Base-by-base conservation (phyloP, 2,329 filamentous ascomycete species). In the Teratosphaeria nubilosa region DNA sequence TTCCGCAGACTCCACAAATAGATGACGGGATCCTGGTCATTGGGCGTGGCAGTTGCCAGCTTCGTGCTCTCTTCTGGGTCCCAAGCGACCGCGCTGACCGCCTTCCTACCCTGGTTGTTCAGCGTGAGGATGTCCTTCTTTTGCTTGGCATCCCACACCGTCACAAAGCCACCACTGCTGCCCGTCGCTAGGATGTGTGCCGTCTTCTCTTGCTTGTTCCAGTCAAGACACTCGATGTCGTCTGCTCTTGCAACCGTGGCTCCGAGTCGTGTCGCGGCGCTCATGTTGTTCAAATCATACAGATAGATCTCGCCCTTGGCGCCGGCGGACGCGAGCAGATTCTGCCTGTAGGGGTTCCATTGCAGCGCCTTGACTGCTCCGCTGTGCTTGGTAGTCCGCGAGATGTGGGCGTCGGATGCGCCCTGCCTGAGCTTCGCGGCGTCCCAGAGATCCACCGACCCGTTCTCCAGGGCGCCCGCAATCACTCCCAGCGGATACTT, bases 71-170 rank as follows among this genome's bases (percentile, higher is more conserved):
- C 92, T 69, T 94, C 90, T 0, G 94, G 95, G 69, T 99, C 94
- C 94, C 94, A 99, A 13, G 91, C 91, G 66, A 99, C 90, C 60
- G 95, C 87, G 74, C 91, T 96, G 68, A 97, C 91, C 56, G 91
- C 82, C 76, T 96, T 99, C 62, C 94, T 85, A 70, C 90, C 94
- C 63, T 80, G 78, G 70, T 89, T 88, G 79, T 96, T 99, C 64
- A 99, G 80, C 37, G 91, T 96, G 74, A 99, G 78, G 58, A 91
- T 96, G 66, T 96, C 91, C 77, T 96, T 96, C 82, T 96, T 97
- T 13, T 90, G 91, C 79, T 96, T 96, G 64, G 97, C 82, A 76
- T 99, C 94, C 94, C 94, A 99, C 20, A 99, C 92, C 1, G 94
- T 97, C 37, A 97, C 91, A 69, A 97, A 95, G 4, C 94, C 94